A percentile compares a stretch with the other conserved stretches of the same genome.
Conservation (phyloP, 2,329 filamentous ascomycete species). For the Sarocladiaceae sp. region DNA sequence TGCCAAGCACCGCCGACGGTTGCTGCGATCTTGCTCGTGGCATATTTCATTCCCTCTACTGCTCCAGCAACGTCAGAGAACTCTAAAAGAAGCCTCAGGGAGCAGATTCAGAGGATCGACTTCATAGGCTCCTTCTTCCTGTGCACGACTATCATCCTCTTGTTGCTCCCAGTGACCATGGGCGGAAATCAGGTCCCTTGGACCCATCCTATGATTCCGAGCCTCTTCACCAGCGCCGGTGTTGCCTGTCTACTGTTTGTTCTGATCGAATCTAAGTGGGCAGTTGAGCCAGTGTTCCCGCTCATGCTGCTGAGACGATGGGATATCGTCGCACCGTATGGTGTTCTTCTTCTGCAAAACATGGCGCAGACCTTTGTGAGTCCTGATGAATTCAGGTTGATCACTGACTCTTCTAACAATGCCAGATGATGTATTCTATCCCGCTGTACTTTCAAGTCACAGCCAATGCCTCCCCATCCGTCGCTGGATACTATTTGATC, state of each 20-base stretch:
- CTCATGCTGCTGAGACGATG: background rate
- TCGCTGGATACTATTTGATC: background rate
- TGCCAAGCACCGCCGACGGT: conserved; percentile 1
- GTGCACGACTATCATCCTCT: background rate
- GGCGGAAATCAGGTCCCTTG: conserved; percentile 2
- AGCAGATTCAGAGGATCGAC: background rate
- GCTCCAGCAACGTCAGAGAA: background rate
- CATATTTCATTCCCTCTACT: background rate
- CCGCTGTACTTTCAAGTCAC: conserved; percentile 7
- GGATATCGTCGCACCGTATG: conserved; percentile 3
- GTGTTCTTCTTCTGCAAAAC: background rate
- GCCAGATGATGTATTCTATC: conserved; percentile 1
- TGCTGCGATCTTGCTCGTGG: background rate
- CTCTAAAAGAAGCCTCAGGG: background rate
- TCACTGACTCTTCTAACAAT: background rate
- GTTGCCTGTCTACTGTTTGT: background rate
- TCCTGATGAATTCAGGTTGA: background rate
- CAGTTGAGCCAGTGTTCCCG: conserved; percentile 2
- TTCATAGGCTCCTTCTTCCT: background rate
- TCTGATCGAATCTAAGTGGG: background rate
- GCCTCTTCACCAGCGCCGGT: background rate
- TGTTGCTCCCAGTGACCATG: background rate
- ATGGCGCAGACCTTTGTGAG: conserved; percentile 6
- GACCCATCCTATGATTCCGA: background rate
- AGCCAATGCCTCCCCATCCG: background rate